phyloP scores from a whole-genome alignment of 192 early-diverging fungal species.

The Backusella macrospora region DNA sequence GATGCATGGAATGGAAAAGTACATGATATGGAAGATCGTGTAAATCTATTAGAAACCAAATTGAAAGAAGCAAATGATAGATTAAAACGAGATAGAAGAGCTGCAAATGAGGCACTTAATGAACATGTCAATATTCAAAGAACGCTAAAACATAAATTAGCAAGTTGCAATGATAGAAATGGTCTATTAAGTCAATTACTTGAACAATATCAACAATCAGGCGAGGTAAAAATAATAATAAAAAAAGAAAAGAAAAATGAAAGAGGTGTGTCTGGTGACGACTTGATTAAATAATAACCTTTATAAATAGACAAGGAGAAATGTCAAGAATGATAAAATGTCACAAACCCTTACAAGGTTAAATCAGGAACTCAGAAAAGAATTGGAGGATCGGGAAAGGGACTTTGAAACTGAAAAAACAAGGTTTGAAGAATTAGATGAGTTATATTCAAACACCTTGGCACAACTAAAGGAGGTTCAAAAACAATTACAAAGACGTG shows the following conservation, averaged over 20 bases:
- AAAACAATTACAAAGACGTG: conserved; percentile 29
- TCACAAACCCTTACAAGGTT: conserved; percentile 8
- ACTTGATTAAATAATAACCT: not conserved
- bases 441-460: conserved; percentile 23
- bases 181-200: conserved; percentile 16
- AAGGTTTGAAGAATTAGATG: conserved; percentile 17
- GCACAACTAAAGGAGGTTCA: conserved; percentile 16
- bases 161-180: conserved; percentile 21
- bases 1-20: conserved; percentile 8
- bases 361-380: conserved; percentile 36
- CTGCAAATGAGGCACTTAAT: conserved; percentile 21
- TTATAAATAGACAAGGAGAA: not conserved
- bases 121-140: conserved; percentile 13
- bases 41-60: not conserved
- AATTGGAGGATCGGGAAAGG: conserved; percentile 25
- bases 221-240: conserved; percentile 24
- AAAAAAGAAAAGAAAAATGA: too few species aligned
- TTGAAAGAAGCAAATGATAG: conserved; percentile 20
- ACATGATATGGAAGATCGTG: conserved; percentile 10
- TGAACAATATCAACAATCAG: conserved; percentile 14
- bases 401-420: conserved; percentile 13
- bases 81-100: conserved; percentile 13
- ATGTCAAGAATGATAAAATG: not conserved
- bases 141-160: conserved; percentile 23
- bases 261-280: not conserved